Base-by-base conservation (phyloP, 2,329 filamentous ascomycete species). In the Epichloe sylvatica region DNA sequence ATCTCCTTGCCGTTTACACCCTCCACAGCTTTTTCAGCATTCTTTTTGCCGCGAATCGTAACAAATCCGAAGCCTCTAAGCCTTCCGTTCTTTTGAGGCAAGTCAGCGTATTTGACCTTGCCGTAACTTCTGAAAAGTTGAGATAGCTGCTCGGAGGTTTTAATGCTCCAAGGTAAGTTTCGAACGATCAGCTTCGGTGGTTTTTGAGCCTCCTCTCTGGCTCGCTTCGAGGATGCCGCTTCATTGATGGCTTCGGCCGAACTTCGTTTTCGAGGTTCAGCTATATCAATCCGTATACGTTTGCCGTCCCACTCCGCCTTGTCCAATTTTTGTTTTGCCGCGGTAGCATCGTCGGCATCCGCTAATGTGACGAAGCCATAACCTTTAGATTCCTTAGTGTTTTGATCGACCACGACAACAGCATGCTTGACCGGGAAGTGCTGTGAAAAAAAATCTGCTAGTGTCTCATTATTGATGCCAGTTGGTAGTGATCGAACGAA, bases 301-400 rank as follows among this genome's bases (percentile, higher is more conserved):
- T 84, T 81, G 19, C 90, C 91, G 46, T 89, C 79, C 58, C 95
- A 78, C 25, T 80, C 70, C 43, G 84, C 75, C 54, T 86, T 86
- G 65, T 95, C 80, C 61, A 96, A 78, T 64, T 94, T 84, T 51
- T 83, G 78, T 62, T 86, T 78, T 17, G 92, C 94, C 55, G 83
- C 78, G 55, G 82, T 72, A 12, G 91, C 90, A 71, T 98, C 92
- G 56, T 96, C 90, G 33, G 85, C 78, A 63, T 98, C 92, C 58
- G 90, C 87, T 60, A 98, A 92, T 2, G 92, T 97, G 51, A 98
- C 91, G 67, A 98, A 98, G 48, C 92, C 92, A 66, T 89, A 98
- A 17, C 92, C 91, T 62, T 87, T 84, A 13, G 88, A 96, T 57
- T 82, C 73, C 62, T 95, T 95, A 2, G 90, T 94, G 55, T 81